These are phyloP conservation scores for Raphidocelis subcapitata DNA, from an alignment of 139 green algal genomes.

Conservation along the genomic window DNA sequence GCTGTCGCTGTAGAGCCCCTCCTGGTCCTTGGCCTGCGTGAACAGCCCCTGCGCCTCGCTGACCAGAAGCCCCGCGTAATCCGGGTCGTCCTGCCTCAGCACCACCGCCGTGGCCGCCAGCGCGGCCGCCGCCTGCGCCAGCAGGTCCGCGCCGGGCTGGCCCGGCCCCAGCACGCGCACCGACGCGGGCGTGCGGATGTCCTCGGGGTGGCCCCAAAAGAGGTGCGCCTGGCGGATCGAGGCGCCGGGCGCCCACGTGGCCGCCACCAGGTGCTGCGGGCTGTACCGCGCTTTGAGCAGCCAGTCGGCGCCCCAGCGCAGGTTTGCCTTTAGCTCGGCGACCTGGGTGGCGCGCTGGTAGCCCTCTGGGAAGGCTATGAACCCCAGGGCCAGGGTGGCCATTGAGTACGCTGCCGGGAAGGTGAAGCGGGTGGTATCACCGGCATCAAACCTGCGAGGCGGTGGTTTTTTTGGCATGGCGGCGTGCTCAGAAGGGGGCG, in stretches of 20 bases:
- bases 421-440: slow-evolving; percentile 73
- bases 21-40: slow-evolving; percentile 3
- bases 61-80: slow-evolving; percentile 29
- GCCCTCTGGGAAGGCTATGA: slow-evolving; percentile 54
- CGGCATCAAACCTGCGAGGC: slow-evolving; percentile 46
- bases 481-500: too few relatives aligned
- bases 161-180: slow-evolving; percentile 16
- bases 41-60: slow-evolving; percentile 21
- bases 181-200: slow-evolving; percentile 29
- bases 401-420: slow-evolving; percentile 75
- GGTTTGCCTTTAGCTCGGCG: background rate
- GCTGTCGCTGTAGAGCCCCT: slow-evolving; percentile 19
- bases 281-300: slow-evolving; percentile 32
- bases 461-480: too few relatives aligned
- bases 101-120: slow-evolving; percentile 63
- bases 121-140: slow-evolving; percentile 55
- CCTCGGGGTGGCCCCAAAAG: slow-evolving; percentile 62
- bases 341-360: slow-evolving; percentile 27
- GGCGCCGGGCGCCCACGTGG: slow-evolving; percentile 9
- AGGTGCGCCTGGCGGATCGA: slow-evolving; percentile 13
- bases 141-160: slow-evolving; percentile 47
- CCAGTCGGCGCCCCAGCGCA: slow-evolving; percentile 69
- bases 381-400: slow-evolving; percentile 64
- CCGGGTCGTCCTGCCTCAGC: slow-evolving; percentile 43
- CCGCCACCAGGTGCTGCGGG: slow-evolving; percentile 19